phyloP scores from a whole-genome alignment of 768 basidiomycete genomes.

The Lyophyllum shimeji region DNA sequence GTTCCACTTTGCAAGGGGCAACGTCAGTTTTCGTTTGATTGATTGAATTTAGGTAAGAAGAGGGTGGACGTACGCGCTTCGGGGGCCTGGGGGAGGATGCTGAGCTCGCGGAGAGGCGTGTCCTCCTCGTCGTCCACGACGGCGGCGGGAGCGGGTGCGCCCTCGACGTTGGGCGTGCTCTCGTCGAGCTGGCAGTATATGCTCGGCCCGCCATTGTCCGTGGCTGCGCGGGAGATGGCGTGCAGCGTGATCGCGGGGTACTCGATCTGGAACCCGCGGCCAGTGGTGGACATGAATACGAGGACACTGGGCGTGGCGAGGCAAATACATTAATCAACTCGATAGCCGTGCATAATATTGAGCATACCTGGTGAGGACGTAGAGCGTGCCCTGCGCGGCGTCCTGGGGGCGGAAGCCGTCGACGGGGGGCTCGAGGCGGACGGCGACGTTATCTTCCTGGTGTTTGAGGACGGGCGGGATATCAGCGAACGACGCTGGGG shows the following conservation, averaged over 20 bases:
- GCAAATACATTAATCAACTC: conserved; percentile 1
- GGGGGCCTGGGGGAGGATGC: conserved; percentile 63
- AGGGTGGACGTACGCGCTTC: conserved; percentile 53
- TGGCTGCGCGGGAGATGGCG: conserved; percentile 78
- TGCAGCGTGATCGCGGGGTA: conserved; percentile 94
- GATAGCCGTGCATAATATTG: background rate
- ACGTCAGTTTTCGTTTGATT: background rate
- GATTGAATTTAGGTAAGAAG: background rate
- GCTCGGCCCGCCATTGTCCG: conserved; percentile 51
- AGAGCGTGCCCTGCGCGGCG: conserved; percentile 64
- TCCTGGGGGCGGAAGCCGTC: conserved; percentile 57
- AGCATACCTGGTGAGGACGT: conserved; percentile 81
- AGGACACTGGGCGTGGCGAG: conserved; percentile 54
- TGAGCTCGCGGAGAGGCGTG: conserved; percentile 74
- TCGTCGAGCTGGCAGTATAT: conserved; percentile 97
- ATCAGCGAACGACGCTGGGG: conserved; percentile 80
- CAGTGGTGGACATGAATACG: conserved; percentile 70
- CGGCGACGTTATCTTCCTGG: conserved; percentile 67
- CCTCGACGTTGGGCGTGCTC: conserved; percentile 18
- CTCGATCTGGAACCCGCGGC: conserved; percentile 77
- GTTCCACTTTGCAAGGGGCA: conserved; percentile 54
- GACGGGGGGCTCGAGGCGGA: conserved; percentile 68
- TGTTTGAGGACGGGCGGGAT: conserved; percentile 84
- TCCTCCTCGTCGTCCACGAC: conserved; percentile 39
- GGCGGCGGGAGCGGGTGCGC: conserved; percentile 30